A percentile compares a stretch with the other conserved stretches of the same genome.
Evolutionary conservation across 2,329 filamentous ascomycete genomes (phyloP).

Genomic region (Colletotrichum trifolii): DNA sequence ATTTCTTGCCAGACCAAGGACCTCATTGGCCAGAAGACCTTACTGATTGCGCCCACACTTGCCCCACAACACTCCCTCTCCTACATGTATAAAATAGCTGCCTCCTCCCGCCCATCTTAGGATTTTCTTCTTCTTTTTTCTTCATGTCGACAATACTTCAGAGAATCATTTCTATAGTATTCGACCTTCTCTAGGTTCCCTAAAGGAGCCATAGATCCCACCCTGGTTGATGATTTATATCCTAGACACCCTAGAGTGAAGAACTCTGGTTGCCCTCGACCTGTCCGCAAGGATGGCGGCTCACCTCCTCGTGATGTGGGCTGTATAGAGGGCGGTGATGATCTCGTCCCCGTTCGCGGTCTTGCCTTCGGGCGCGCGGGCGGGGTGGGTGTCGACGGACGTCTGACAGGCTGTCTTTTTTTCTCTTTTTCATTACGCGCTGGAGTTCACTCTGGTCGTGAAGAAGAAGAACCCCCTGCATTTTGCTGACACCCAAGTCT

Average conservation of each 20-base stretch:
- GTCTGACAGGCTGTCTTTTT: slow-evolving; percentile 82
- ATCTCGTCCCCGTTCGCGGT: slow-evolving; percentile 83
- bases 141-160: slow-evolving; percentile 38
- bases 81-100: slow-evolving; percentile 8
- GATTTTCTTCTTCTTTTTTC: slow-evolving; percentile 32
- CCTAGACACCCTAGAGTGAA: slow-evolving; percentile 93
- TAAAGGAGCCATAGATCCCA: slow-evolving; percentile 93
- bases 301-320: slow-evolving; percentile 37
- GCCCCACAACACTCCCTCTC: background rate
- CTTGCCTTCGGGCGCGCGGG: slow-evolving; percentile 80
- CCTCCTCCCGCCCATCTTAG: slow-evolving; percentile 12
- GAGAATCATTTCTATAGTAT: slow-evolving; percentile 99
- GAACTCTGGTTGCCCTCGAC: slow-evolving; percentile 67
- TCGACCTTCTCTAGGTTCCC: slow-evolving; percentile 92
- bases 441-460: slow-evolving; percentile 57
- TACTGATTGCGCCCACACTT: slow-evolving; percentile 21
- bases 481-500: background rate
- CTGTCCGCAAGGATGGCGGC: slow-evolving; percentile 73
- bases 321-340: slow-evolving; percentile 91
- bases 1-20: background rate
- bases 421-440: slow-evolving; percentile 65
- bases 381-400: slow-evolving; percentile 87
- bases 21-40: slow-evolving; percentile 16
- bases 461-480: slow-evolving; percentile 58
- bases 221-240: slow-evolving; percentile 94